Evolutionary conservation across 495 filamentous ascomycete species (phyloP).

Genomic region (Halenospora varia): DNA sequence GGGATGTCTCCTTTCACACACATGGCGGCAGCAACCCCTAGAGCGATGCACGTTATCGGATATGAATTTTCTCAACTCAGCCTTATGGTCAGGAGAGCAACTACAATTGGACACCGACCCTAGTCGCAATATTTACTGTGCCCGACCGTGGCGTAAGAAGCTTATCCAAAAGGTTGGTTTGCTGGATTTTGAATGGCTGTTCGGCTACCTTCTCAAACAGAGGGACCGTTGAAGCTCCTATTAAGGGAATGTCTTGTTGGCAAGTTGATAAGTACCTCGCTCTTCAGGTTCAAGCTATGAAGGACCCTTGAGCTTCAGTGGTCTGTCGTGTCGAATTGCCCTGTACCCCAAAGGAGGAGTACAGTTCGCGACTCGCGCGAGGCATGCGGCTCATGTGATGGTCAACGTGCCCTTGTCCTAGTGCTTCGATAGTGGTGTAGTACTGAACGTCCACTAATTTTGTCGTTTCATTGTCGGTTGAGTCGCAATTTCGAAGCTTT

Average conservation of each 20-base stretch:
- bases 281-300: neutral
- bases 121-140: conserved; percentile 8
- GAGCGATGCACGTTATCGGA: conserved; percentile 17
- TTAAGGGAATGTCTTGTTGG: neutral
- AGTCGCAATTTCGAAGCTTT: too few species aligned
- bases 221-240: neutral
- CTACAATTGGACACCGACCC: conserved; percentile 2
- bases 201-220: neutral
- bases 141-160: conserved; percentile 20
- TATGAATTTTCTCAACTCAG: conserved; percentile 15
- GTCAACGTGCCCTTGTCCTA: too few species aligned
- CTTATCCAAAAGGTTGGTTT: conserved; percentile 4
- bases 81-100: conserved; percentile 14
- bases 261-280: too few species aligned
- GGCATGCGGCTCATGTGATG: neutral
- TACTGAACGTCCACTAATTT: too few species aligned
- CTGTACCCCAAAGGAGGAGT: too few species aligned
- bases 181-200: neutral
- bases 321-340: neutral
- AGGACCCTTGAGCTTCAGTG: neutral
- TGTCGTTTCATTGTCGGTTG: too few species aligned
- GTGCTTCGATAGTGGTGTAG: too few species aligned
- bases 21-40: neutral
- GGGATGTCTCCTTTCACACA: neutral
- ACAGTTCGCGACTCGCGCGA: neutral